Evolutionary conservation across 108 stramenopile genomes (phyloP).

Genomic region (Fragilariopsis cylindrus): DNA sequence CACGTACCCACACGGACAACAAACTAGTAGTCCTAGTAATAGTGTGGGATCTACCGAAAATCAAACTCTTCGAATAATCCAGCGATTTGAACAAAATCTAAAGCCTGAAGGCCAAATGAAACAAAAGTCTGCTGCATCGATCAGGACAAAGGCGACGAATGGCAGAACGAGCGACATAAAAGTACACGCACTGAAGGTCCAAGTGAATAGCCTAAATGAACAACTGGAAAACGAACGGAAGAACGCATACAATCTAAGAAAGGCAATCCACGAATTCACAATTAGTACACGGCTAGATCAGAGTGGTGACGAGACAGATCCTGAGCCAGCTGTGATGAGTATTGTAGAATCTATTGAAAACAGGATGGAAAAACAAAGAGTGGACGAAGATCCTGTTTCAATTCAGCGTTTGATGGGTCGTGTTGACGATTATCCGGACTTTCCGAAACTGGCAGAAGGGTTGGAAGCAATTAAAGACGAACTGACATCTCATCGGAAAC

Average conservation of each 20-base stretch:
- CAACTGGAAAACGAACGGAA: conserved; percentile 26
- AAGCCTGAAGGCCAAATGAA: conserved; percentile 21
- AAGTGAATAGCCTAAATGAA: conserved; percentile 8
- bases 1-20: not conserved
- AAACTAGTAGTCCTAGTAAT: not conserved
- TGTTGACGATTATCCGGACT: not conserved
- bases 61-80: conserved; percentile 29
- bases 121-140: conserved; percentile 1
- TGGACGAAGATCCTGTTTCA: not conserved
- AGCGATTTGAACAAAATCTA: conserved; percentile 27
- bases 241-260: not conserved
- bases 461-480: conserved; percentile 29
- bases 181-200: conserved; percentile 17
- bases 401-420: conserved; percentile 3
- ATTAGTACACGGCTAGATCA: not conserved
- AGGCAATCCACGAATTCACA: conserved; percentile 14
- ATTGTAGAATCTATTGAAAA: conserved; percentile 15
- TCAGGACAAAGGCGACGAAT: conserved; percentile 4
- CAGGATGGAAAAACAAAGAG: not conserved
- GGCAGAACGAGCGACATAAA: conserved; percentile 8
- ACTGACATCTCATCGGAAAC: conserved; percentile 18
- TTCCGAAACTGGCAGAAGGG: not conserved
- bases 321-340: conserved; percentile 8
- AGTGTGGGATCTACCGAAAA: not conserved
- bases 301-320: not conserved